Percentiles rank a stretch among this genome's conserved stretches.
Evolutionary conservation across 78 protist genomes (phyloP).

Genomic region (Dictyostelium capitatum): DNA sequence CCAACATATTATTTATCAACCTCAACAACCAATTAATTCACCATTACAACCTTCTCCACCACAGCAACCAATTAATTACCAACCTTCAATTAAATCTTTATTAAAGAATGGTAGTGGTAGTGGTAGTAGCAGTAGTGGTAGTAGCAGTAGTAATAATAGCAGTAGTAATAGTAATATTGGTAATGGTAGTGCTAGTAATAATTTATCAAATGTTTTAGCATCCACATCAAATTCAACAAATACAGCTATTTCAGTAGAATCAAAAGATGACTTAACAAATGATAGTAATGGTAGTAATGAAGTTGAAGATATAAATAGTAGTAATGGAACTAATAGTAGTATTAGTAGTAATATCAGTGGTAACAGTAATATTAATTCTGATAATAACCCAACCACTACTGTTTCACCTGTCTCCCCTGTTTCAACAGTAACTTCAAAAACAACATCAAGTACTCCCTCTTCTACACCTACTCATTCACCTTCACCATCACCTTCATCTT

Average conservation of each 20-base stretch:
- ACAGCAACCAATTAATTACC: not conserved
- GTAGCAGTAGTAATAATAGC: not conserved
- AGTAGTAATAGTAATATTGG: not conserved
- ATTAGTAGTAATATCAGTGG: no score
- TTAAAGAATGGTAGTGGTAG: not conserved
- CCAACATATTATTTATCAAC: slow-evolving; percentile 5
- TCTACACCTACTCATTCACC: not conserved
- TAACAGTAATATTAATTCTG: no score
- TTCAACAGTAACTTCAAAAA: not conserved
- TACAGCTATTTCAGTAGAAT: not conserved
- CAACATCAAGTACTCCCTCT: not conserved
- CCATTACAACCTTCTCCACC: not conserved
- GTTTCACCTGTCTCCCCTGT: no score
- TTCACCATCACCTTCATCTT: not conserved
- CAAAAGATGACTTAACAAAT: no score
- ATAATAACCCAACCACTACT: not conserved
- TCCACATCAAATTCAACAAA: not conserved
- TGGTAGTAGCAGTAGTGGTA: no score
- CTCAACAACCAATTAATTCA: slow-evolving; percentile 19
- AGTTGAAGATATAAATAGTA: no score
- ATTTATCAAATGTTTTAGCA: not conserved
- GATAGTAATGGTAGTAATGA: no score
- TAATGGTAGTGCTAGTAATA: not conserved
- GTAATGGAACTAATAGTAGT: no score
- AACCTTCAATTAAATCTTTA: slow-evolving; percentile 7